Base-by-base conservation (phyloP, 2,329 filamentous ascomycete species). In the Chrysosporium keratinophilum region DNA sequence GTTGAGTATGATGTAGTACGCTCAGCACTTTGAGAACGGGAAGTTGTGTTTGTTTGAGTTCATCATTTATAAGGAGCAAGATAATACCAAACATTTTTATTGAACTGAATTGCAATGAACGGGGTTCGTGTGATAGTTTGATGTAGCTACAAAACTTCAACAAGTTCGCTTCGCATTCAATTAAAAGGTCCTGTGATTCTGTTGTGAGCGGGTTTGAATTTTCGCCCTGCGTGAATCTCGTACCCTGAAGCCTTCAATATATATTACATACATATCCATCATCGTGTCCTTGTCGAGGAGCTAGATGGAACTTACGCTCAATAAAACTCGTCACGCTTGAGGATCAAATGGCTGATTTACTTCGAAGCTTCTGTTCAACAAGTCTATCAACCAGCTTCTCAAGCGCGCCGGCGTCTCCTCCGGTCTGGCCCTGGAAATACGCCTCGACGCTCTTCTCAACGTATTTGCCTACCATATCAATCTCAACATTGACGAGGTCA, bases 401-500 rank as follows among this genome's bases (percentile, higher is more conserved):
- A 58, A 89, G 65, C 35, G 85, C 73, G 1, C 37, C 35, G 41
- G 67, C 67, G 55, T 71, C 65, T 1, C 69, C 70, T 7, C 65
- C 65, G 7, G 65, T 62, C 23, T 64, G 64, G 3, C 68, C 68
- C 52, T 71, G 67, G 61, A 96, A 82, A 69, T 90, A 93, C 6
- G 84, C 88, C 17, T 83, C 78, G 54, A 96, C 82, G 58, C 87
- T 91, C 80, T 96, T 96, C 69, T 78, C 76, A 14, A 78, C 76
- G 58, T 78, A 76, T 62, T 78, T 78, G 9, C 82, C 82, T 5
- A 85, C 80, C 75, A 95, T 88, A 67, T 96, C 90, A 52, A 95
- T 91, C 75, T 96, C 90, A 35, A 96, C 80, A 65, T 96, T 96
- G 57, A 95, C 87, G 48, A 83, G 79, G 5, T 95, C 88, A 1